Conservation (phyloP, 805 yeast genomes). For the Alloascoidea africana region DNA sequence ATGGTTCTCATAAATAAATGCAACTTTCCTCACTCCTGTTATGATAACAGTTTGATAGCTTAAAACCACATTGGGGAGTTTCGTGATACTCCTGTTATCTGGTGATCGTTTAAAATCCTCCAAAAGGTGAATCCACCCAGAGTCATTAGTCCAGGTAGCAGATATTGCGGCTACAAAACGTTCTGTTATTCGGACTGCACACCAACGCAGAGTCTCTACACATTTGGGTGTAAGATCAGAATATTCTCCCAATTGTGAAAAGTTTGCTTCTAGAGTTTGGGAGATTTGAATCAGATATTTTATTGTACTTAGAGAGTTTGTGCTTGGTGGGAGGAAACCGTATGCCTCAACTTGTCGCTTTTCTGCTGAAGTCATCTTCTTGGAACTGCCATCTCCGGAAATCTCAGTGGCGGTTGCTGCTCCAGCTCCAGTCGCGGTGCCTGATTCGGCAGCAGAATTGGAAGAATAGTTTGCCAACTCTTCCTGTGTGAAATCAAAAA, state of each 20-base stretch:
- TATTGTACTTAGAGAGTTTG: constrained; percentile 47
- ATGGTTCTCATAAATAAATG: constrained; percentile 9
- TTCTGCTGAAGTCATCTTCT: background rate
- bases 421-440: too few relatives aligned
- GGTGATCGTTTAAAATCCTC: constrained; percentile 25
- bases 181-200: constrained; percentile 19
- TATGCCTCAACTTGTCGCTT: constrained; percentile 14
- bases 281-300: constrained; percentile 33
- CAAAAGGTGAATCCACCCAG: constrained; percentile 18
- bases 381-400: too few relatives aligned
- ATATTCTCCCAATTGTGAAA: constrained; percentile 29
- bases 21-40: constrained; percentile 13
- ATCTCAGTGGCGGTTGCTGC: too few relatives aligned
- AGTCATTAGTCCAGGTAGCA: constrained; percentile 35
- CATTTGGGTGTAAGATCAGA: constrained; percentile 23
- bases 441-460: background rate
- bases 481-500: constrained; percentile 7
- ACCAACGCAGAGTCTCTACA: constrained; percentile 22
- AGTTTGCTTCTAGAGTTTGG: constrained; percentile 23
- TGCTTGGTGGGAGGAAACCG: constrained; percentile 48
- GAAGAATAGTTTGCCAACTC: constrained; percentile 4
- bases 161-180: constrained; percentile 32
- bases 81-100: constrained; percentile 18
- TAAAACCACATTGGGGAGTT: constrained; percentile 21
- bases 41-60: constrained; percentile 23